Conservation (phyloP, 768 basidiomycete genomes). For the Hydnomerulius pinastri region DNA sequence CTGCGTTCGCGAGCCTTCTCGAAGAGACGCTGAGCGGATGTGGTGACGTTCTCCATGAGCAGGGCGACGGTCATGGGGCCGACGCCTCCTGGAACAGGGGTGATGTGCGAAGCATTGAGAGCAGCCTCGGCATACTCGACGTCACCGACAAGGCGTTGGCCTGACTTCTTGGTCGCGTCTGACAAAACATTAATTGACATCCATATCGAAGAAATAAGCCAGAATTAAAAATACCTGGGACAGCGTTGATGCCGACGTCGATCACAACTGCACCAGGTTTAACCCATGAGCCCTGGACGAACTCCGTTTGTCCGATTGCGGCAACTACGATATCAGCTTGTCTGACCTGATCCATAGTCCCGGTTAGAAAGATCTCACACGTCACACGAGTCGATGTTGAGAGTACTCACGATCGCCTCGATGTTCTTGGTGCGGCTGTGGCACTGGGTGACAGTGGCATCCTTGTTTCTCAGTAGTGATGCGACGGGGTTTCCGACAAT, state of each 20-base stretch:
- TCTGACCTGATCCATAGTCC: slow-evolving; percentile 56
- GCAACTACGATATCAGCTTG: slow-evolving; percentile 91
- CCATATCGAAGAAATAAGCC: not conserved
- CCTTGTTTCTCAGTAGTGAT: slow-evolving; percentile 83
- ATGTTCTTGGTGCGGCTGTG: slow-evolving; percentile 89
- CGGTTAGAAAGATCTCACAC: slow-evolving; percentile 7
- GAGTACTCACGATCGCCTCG: slow-evolving; percentile 65
- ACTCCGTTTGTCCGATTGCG: slow-evolving; percentile 93
- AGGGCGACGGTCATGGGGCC: slow-evolving; percentile 99
- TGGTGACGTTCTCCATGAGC: slow-evolving; percentile 93
- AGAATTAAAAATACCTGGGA: slow-evolving; percentile 64
- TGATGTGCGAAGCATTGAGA: slow-evolving; percentile 83
- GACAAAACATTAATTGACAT: slow-evolving; percentile 1
- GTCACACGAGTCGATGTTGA: slow-evolving; percentile 3
- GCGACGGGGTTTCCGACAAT: slow-evolving; percentile 97
- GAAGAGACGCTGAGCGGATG: slow-evolving; percentile 82
- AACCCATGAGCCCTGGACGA: slow-evolving; percentile 91
- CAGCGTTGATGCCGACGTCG: slow-evolving; percentile 97
- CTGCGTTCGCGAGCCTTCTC: slow-evolving; percentile 64
- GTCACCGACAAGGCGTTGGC: slow-evolving; percentile 94
- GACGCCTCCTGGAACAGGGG: slow-evolving; percentile 97
- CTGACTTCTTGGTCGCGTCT: slow-evolving; percentile 93
- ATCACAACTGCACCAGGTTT: slow-evolving; percentile 95
- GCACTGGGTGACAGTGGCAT: slow-evolving; percentile 98
- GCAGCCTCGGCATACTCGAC: slow-evolving; percentile 84